Evolutionary conservation across 1,284 basidiomycete genomes (phyloP).

Genomic region (Sporisorium graminicola): DNA sequence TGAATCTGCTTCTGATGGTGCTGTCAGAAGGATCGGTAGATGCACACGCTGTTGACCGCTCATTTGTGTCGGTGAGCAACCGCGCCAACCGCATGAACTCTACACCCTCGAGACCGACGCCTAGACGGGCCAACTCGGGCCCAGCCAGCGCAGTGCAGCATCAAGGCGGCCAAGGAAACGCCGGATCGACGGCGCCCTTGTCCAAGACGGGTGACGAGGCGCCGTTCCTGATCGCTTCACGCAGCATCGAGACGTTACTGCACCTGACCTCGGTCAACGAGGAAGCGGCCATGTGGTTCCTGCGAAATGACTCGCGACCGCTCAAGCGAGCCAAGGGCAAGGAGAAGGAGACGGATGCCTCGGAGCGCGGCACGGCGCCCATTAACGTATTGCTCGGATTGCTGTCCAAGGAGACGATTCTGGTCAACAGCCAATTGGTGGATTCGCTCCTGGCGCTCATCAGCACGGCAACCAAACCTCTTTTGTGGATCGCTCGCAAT

Average conservation of each 20-base stretch:
- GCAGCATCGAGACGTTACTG: slow-evolving; percentile 64
- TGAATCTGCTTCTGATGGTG: slow-evolving; percentile 90
- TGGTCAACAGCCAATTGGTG: slow-evolving; percentile 63
- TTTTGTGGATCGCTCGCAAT: slow-evolving; percentile 35
- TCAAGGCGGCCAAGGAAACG: slow-evolving; percentile 4
- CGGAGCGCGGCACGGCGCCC: slow-evolving; percentile 48
- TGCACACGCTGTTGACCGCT: slow-evolving; percentile 89
- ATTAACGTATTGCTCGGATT: slow-evolving; percentile 62
- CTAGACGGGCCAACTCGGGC: slow-evolving; percentile 47
- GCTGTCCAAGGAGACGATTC: slow-evolving; percentile 63
- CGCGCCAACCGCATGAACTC: slow-evolving; percentile 49
- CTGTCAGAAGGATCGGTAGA: slow-evolving; percentile 95
- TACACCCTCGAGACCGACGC: slow-evolving; percentile 60
- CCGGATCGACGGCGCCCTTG: slow-evolving; percentile 54
- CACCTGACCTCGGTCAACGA: slow-evolving; percentile 60
- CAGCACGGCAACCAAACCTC: slow-evolving; percentile 63
- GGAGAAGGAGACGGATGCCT: slow-evolving; percentile 39
- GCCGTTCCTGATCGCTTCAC: slow-evolving; percentile 66
- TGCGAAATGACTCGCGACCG: slow-evolving; percentile 62
- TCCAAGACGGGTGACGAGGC: slow-evolving; percentile 68
- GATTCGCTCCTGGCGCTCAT: slow-evolving; percentile 65
- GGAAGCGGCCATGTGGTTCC: slow-evolving; percentile 64
- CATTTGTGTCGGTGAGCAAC: slow-evolving; percentile 84
- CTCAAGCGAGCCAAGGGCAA: slow-evolving; percentile 58
- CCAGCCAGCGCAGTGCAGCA: slow-evolving; percentile 36